Evolutionary conservation across 208 protist species (phyloP).

Genomic region (Leptomonas seymouri): DNA sequence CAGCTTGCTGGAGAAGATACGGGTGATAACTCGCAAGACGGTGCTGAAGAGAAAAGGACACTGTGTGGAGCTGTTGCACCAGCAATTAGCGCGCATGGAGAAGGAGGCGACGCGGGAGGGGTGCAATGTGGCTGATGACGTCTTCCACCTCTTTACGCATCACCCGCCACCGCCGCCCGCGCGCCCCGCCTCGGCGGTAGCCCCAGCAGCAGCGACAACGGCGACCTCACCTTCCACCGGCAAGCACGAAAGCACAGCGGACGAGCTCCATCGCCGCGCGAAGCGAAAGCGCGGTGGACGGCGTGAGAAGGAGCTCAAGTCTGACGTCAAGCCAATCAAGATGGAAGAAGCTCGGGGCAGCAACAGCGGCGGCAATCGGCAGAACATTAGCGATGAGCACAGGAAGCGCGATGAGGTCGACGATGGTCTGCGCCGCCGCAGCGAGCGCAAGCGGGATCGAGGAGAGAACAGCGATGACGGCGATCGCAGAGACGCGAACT

Average conservation of each 20-base stretch:
- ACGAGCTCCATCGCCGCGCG: no score
- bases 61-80: slow-evolving; percentile 6
- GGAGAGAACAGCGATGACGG: background rate
- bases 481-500: background rate
- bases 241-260: no score
- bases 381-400: background rate
- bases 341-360: background rate
- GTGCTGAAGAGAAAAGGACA: background rate
- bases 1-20: slow-evolving; percentile 35
- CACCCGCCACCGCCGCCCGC: slow-evolving; percentile 8
- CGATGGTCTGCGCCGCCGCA: slow-evolving; percentile 18
- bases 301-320: no score
- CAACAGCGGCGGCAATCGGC: background rate
- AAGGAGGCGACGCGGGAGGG: slow-evolving; percentile 6
- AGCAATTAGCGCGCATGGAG: slow-evolving; percentile 14
- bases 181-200: background rate
- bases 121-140: slow-evolving; percentile 17
- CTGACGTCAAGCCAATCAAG: no score
- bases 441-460: slow-evolving; percentile 8
- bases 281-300: background rate
- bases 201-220: background rate
- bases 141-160: slow-evolving; percentile 30
- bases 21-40: slow-evolving; percentile 8
- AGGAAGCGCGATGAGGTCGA: slow-evolving; percentile 7
- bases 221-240: no score